Conservation (phyloP, 1,284 basidiomycete species). For the Phellinidium pouzarii region DNA sequence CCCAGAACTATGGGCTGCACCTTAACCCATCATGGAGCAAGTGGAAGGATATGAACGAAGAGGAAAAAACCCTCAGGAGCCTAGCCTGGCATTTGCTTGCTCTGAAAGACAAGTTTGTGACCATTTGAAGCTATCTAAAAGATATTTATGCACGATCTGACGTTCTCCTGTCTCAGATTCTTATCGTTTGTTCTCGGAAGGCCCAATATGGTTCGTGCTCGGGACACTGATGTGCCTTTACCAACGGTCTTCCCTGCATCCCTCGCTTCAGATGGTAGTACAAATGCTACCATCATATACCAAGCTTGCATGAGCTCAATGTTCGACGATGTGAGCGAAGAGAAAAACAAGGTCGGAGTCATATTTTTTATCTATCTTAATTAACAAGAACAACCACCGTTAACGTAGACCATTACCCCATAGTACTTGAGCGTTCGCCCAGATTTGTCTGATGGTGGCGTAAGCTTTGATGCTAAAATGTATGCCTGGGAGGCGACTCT, state of each 20-base stretch:
- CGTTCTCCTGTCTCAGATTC: conserved; percentile 7
- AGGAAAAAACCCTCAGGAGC: conserved; percentile 30
- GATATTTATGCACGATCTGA: neutral
- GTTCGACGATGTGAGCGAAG: conserved; percentile 35
- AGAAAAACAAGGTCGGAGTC: conserved; percentile 32
- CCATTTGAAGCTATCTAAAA: neutral
- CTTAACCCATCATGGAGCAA: conserved; percentile 40
- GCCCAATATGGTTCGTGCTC: conserved; percentile 33
- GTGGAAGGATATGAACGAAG: conserved; percentile 42
- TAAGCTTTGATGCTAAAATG: conserved; percentile 9
- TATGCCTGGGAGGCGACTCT: conserved; percentile 8
- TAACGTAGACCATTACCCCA: too few relatives aligned
- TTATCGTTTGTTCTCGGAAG: conserved; percentile 36
- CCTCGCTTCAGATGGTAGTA: conserved; percentile 32
- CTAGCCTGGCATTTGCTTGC: conserved; percentile 10
- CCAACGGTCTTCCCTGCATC: conserved; percentile 33
- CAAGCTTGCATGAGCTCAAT: conserved; percentile 34
- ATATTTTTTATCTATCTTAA: conserved; percentile 24
- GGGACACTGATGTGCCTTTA: conserved; percentile 12
- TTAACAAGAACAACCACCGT: too few relatives aligned
- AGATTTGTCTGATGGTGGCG: neutral
- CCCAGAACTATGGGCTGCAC: conserved; percentile 45
- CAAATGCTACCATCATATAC: conserved; percentile 32
- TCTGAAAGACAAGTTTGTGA: conserved; percentile 10
- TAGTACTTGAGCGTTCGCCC: conserved; percentile 14